phyloP scores from a whole-genome alignment of 768 basidiomycete genomes.

The Chlorophyllum brunneum region DNA sequence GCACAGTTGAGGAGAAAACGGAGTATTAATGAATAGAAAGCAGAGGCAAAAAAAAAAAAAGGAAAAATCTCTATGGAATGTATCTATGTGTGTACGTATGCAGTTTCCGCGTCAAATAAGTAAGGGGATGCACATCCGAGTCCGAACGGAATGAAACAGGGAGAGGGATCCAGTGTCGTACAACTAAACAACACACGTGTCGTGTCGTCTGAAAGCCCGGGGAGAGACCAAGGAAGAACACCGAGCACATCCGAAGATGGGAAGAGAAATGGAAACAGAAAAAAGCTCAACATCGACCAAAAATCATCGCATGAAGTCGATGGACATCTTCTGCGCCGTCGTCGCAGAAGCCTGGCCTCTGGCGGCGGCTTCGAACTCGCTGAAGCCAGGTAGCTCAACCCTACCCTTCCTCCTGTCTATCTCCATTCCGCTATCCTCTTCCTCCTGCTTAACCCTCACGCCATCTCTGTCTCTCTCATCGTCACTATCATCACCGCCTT shows the following conservation, averaged over 20 bases:
- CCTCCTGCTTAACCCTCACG: slow-evolving; percentile 11
- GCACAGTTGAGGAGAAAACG: not conserved
- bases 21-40: not conserved
- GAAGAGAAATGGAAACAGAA: not conserved
- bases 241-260: slow-evolving; percentile 1
- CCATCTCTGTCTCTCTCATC: slow-evolving; percentile 13
- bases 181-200: not conserved
- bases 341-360: slow-evolving; percentile 14
- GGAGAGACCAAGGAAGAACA: not conserved
- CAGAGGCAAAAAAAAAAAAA: not conserved
- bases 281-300: not conserved
- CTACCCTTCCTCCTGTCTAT: slow-evolving; percentile 21
- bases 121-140: not conserved
- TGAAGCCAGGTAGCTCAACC: slow-evolving; percentile 60
- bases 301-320: slow-evolving; percentile 15
- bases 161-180: not conserved
- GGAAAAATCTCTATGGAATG: slow-evolving; percentile 6
- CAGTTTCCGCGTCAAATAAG: slow-evolving; percentile 12
- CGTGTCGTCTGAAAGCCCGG: slow-evolving; percentile 7
- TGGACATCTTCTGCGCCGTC: slow-evolving; percentile 19
- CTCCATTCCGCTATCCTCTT: slow-evolving; percentile 3
- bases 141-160: not conserved
- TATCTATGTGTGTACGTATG: slow-evolving; percentile 2
- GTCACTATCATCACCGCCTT: slow-evolving; percentile 17
- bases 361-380: slow-evolving; percentile 59